phyloP scores from a whole-genome alignment of 352 stramenopile genomes.

The Phytophthora colocasiae region DNA sequence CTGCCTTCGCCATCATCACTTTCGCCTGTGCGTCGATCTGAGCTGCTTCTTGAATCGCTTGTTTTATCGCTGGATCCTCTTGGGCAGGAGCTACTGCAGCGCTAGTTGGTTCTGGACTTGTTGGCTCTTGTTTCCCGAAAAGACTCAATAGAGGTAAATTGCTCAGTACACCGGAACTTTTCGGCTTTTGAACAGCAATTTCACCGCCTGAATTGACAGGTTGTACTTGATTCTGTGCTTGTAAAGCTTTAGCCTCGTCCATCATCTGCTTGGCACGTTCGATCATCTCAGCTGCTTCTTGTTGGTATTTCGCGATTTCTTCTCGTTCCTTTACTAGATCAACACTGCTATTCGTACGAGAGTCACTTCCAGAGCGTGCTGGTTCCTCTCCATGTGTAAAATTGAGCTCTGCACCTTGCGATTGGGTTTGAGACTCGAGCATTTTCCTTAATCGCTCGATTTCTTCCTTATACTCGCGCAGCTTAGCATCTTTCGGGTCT shows the following conservation, averaged over 20 bases:
- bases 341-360: slow-evolving; percentile 12
- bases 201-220: slow-evolving; percentile 6
- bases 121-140: slow-evolving; percentile 30
- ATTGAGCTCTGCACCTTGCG: slow-evolving; percentile 35
- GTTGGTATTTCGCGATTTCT: slow-evolving; percentile 69
- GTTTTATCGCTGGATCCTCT: slow-evolving; percentile 50
- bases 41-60: slow-evolving; percentile 55
- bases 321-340: slow-evolving; percentile 60
- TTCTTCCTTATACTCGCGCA: slow-evolving; percentile 91
- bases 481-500: slow-evolving; percentile 93
- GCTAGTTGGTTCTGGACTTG: slow-evolving; percentile 9
- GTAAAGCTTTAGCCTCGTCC: slow-evolving; percentile 67
- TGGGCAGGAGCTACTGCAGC: neutral
- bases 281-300: slow-evolving; percentile 76
- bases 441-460: slow-evolving; percentile 89
- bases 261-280: slow-evolving; percentile 75
- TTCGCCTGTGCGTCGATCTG: slow-evolving; percentile 72
- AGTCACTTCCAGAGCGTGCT: slow-evolving; percentile 4
- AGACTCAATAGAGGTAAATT: slow-evolving; percentile 32
- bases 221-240: slow-evolving; percentile 27
- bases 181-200: slow-evolving; percentile 9
- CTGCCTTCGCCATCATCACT: slow-evolving; percentile 76
- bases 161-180: slow-evolving; percentile 28
- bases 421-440: slow-evolving; percentile 67
- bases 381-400: no score